Percentiles rank a stretch among this genome's conserved stretches.
Evolutionary conservation across 2,329 filamentous ascomycete species (phyloP).

Genomic region (Aplosporella prunicola): DNA sequence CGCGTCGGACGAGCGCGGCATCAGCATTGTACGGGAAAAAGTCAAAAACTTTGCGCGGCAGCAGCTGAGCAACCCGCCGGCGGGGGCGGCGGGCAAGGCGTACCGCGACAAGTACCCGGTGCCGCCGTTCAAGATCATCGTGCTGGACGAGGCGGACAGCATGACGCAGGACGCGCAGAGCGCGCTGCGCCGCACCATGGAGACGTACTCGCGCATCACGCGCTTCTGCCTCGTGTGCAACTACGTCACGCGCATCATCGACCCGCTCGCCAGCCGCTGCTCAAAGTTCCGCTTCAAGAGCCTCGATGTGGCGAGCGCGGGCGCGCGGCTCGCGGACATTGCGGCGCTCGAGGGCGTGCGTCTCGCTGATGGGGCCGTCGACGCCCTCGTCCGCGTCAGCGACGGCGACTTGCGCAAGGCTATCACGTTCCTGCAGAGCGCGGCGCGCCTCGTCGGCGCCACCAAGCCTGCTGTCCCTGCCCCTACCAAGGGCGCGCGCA

Average conservation of each 20-base stretch:
- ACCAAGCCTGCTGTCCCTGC: conserved; percentile 22
- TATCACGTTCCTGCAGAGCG: conserved; percentile 92
- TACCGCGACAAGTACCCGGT: conserved; percentile 69
- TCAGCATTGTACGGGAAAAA: conserved; percentile 92
- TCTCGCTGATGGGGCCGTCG: conserved; percentile 69
- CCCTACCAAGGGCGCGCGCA: conserved; percentile 30
- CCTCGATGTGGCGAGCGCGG: conserved; percentile 77
- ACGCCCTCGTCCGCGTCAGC: conserved; percentile 75
- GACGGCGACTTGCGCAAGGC: conserved; percentile 94
- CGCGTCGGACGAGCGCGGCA: conserved; percentile 96
- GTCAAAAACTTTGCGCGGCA: conserved; percentile 97
- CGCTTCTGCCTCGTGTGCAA: conserved; percentile 97
- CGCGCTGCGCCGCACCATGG: conserved; percentile 90
- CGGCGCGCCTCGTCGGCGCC: conserved; percentile 76
- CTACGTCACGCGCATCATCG: conserved; percentile 96
- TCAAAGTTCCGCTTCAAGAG: conserved; percentile 98
- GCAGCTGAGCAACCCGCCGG: conserved; percentile 76
- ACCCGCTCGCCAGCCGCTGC: conserved; percentile 85
- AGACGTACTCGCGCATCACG: conserved; percentile 93
- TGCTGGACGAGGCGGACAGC: conserved; percentile 94
- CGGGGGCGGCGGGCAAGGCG: conserved; percentile 49
- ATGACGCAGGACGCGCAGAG: conserved; percentile 99
- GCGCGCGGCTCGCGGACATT: conserved; percentile 70
- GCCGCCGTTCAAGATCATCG: conserved; percentile 97
- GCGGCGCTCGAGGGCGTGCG: conserved; percentile 66